Base-by-base conservation (phyloP, 2,329 filamentous ascomycete genomes). In the Diaporthe humulicola region DNA sequence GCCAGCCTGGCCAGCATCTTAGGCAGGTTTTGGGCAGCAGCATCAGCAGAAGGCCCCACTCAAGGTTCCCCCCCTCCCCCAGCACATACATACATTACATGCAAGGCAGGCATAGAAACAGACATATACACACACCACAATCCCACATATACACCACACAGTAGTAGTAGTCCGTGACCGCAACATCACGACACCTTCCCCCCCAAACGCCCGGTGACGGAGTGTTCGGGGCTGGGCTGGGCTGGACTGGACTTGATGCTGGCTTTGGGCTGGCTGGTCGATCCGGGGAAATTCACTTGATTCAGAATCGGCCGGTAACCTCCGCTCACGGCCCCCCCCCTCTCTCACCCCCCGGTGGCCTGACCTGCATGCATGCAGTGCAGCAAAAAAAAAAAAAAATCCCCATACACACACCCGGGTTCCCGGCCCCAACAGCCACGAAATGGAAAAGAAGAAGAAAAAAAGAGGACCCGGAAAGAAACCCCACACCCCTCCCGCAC, bases 231-330 rank as follows among this genome's bases (percentile, higher is more conserved):
- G 40, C 9, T n/a, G 60, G 25, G 33, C 56, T 40, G 56, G 56
- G 30, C 60, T 48, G 60, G 28, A 28, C 14, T 38, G 19, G n/a
- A 50, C 22, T 25, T 22, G n/a, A 52, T n/a, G 60, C 60, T 45
- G 60, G 57, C 36, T n/a, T n/a, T 33, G 33, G 7, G 56, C 56
- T 58, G 40, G 30, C 64, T 67, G 33, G 48, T 12, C 64, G 64
- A 69, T 69, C 64, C 64, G 64, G 48, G 64, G 48, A 69, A 69
- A 54, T 69, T 69, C 64, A 54, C 64, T 69, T 69, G 64, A 69
- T 69, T 69, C 64, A 69, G 64, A 69, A 54, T 54, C 64, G 30
- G 17, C 33, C 64, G 64, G 64, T 52, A 69, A 69, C 45, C 64
- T 69, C 64, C 64, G 64, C 48, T 17, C 45, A 54, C 64, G 10